Percentiles rank a stretch among this genome's conserved stretches.
Evolutionary conservation across 768 basidiomycete genomes (phyloP).

Genomic region (Mycena indigotica): DNA sequence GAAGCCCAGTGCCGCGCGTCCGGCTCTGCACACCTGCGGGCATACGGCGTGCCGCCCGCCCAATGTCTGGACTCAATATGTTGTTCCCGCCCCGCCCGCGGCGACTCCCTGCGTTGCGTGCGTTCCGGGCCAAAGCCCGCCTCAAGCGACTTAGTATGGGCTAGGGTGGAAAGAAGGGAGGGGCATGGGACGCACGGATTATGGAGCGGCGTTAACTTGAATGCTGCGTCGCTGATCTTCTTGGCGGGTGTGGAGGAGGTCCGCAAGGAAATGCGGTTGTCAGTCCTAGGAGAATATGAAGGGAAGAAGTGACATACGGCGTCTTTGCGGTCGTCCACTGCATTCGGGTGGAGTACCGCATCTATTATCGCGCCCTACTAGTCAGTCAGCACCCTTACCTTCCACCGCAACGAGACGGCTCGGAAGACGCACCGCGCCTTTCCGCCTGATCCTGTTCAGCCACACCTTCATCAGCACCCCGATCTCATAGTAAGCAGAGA

Average conservation of each 20-base stretch:
- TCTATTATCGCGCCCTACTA: conserved; percentile 35
- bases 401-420: background rate
- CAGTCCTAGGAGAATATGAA: background rate
- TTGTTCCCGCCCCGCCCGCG: conserved; percentile 57
- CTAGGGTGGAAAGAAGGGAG: conserved; percentile 23
- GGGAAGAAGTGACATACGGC: conserved; percentile 26
- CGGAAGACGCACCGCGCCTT: too few relatives aligned
- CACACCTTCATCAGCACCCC: background rate
- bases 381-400: too few relatives aligned
- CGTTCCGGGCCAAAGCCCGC: conserved; percentile 37
- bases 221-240: conserved; percentile 27
- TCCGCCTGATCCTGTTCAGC: conserved; percentile 24
- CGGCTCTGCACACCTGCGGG: conserved; percentile 53
- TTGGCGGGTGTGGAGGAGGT: conserved; percentile 25
- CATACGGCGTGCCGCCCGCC: conserved; percentile 54
- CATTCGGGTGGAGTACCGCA: conserved; percentile 31
- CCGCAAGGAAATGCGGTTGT: conserved; percentile 32
- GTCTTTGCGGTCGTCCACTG: conserved; percentile 46
- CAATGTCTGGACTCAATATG: conserved; percentile 45
- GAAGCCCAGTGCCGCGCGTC: conserved; percentile 44
- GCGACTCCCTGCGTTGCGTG: conserved; percentile 44
- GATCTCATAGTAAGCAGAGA: background rate
- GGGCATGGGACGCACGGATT: conserved; percentile 45
- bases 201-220: conserved; percentile 51
- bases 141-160: conserved; percentile 11